Conservation (phyloP, 148 eudicot genomes). For the Rhododendron kiyosumense region DNA sequence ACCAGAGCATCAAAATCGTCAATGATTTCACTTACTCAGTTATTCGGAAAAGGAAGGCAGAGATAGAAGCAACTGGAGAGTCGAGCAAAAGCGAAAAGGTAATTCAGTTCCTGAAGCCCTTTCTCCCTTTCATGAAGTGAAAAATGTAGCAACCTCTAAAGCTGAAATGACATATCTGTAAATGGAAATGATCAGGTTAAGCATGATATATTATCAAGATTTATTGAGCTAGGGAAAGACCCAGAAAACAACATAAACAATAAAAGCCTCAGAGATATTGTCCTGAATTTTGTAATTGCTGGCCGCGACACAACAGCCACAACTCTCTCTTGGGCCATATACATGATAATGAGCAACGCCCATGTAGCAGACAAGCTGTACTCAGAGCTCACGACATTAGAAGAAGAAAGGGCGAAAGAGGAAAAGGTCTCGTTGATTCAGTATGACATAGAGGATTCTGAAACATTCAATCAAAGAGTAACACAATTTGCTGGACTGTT, state of each 20-base stretch:
- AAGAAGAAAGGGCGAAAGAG: constrained; percentile 61
- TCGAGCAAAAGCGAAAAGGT: constrained; percentile 46
- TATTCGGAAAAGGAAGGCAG: constrained; percentile 67
- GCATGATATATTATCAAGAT: constrained; percentile 83
- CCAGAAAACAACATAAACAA: constrained; percentile 74
- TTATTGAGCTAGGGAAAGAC: constrained; percentile 80
- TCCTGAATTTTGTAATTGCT: constrained; percentile 91
- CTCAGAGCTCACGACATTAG: constrained; percentile 58
- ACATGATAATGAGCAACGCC: constrained; percentile 68
- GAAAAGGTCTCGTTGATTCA: constrained; percentile 44
- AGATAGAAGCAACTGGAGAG: constrained; percentile 45
- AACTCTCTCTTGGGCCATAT: constrained; percentile 89
- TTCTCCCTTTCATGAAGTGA: neutral
- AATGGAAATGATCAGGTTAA: constrained; percentile 45
- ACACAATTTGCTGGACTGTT: constrained; percentile 59
- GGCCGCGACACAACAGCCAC: constrained; percentile 97
- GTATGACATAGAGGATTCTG: constrained; percentile 40
- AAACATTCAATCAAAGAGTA: constrained; percentile 49
- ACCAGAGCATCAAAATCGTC: constrained; percentile 62
- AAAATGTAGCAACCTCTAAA: neutral
- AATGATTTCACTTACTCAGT: constrained; percentile 90
- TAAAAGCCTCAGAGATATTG: constrained; percentile 88
- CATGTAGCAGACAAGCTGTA: constrained; percentile 61
- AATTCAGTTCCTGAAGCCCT: neutral
- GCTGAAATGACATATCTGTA: neutral